Base-by-base conservation (phyloP, 768 basidiomycete genomes). In the Solioccasus polychromus region DNA sequence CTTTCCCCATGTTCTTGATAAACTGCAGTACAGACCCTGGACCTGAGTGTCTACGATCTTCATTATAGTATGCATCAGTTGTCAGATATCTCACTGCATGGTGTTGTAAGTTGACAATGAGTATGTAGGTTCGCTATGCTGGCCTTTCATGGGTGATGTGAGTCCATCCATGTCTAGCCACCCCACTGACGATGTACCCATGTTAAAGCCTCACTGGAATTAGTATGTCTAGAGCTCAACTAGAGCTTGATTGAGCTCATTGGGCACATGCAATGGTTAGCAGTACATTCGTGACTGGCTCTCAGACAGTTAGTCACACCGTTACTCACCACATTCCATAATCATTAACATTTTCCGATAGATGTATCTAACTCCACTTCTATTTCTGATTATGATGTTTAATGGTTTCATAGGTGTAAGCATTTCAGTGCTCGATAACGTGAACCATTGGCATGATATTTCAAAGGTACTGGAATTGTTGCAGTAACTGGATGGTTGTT, bases 41-140 rank as follows among this genome's bases (percentile, higher is more conserved):
- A 54, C 52, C n/a, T 30, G 22, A 39, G 45, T 59, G 11, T 59
- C 56, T 6, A 30, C 35, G 1, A 2, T 59, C 1, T 57, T 57
- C 28, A 6, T 59, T 8, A 3, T 59, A 2, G 56, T 57, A 24
- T 8, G 56, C 41, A 17, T 20, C 17, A 8, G 8, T 2, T 22
- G 23, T 23, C 32, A 9, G 8, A 4, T 9, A 30, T 31, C 6
- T 3, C 17, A 40, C 23, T 28, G 36, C 8, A 38, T 3, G 5
- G 0, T 14, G n/a, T n/a, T n/a, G n/a, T n/a, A n/a, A n/a, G n/a
- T n/a, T n/a, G n/a, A n/a, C n/a, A n/a, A n/a, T n/a, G n/a, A n/a
- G n/a, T 18, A 15, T 3, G 3, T 12, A 57, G 55, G 36, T 58
- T 18, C 55, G 55, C 26, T 57, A 58, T 24, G 4, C 29, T 1